Conservation (phyloP, 345 rosid species). For the Populus deltoides region DNA sequence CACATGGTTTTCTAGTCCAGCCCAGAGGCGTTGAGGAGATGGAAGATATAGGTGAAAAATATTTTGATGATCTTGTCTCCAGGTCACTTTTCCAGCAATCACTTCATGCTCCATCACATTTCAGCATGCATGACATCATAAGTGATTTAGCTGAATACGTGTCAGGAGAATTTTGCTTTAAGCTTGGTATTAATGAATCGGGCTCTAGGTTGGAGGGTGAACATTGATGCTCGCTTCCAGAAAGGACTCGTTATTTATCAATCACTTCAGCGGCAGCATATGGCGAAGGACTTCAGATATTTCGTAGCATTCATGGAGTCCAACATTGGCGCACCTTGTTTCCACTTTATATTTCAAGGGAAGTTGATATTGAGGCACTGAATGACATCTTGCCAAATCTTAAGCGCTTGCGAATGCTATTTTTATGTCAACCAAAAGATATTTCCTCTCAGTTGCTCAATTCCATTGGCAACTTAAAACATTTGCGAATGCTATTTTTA, state of each 20-base stretch:
- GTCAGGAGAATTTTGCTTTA: conserved; percentile 14
- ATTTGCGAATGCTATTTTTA: no score
- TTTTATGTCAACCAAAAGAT: background rate
- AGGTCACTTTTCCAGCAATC: conserved; percentile 17
- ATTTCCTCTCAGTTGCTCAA: background rate
- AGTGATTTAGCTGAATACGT: conserved; percentile 4
- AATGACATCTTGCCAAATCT: background rate
- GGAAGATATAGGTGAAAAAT: conserved; percentile 6
- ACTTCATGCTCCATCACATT: background rate
- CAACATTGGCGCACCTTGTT: background rate
- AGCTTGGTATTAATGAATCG: background rate
- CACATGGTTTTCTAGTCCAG: conserved; percentile 4
- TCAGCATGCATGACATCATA: conserved; percentile 13
- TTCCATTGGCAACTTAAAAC: conserved; percentile 8
- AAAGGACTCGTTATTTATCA: background rate
- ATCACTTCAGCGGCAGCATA: no score
- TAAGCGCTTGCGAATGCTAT: background rate
- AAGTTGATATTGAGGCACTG: background rate
- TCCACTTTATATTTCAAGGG: fast-evolving
- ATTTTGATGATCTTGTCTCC: conserved; percentile 11
- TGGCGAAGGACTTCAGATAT: background rate
- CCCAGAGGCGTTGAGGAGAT: background rate
- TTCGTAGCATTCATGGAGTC: background rate
- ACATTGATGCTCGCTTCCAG: background rate
- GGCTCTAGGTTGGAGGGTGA: conserved; percentile 2